A percentile compares a stretch with the other conserved stretches of the same genome.
Evolutionary conservation across 805 yeast genomes (phyloP).

Genomic region (Starmerella scarabaei): DNA sequence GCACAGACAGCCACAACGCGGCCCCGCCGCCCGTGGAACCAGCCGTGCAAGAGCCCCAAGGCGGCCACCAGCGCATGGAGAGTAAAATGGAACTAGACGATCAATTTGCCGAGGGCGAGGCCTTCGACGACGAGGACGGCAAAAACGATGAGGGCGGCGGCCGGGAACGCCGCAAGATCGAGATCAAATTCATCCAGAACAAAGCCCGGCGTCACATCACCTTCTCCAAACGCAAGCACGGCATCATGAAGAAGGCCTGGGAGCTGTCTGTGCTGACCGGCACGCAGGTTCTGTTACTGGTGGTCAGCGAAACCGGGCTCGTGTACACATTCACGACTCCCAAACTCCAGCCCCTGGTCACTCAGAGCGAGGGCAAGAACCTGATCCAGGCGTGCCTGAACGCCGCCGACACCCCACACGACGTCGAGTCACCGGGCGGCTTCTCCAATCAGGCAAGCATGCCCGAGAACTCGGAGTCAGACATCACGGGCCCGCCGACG

Average conservation of each 20-base stretch:
- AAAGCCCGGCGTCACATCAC: slow-evolving; percentile 97
- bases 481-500: neutral
- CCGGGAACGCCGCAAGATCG: slow-evolving; percentile 76
- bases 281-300: slow-evolving; percentile 86
- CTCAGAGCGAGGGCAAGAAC: slow-evolving; percentile 94
- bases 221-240: slow-evolving; percentile 94
- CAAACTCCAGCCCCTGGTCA: slow-evolving; percentile 91
- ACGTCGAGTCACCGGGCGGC: slow-evolving; percentile 9
- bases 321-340: slow-evolving; percentile 99
- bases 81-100: slow-evolving; percentile 12
- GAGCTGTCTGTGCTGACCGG: slow-evolving; percentile 94
- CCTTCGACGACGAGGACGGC: slow-evolving; percentile 37
- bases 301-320: slow-evolving; percentile 95
- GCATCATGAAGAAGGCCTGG: slow-evolving; percentile 99
- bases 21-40: too few species aligned
- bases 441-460: too few species aligned
- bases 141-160: slow-evolving; percentile 18
- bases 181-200: slow-evolving; percentile 93
- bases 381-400: slow-evolving; percentile 91
- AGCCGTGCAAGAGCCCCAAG: slow-evolving; percentile 4
- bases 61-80: slow-evolving; percentile 4
- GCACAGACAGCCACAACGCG: neutral
- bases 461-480: neutral
- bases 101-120: slow-evolving; percentile 20
- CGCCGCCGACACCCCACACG: slow-evolving; percentile 66